Evolutionary conservation across 139 green algal genomes (phyloP), one percentile per base, ranked within the genome.

Genomic region (Closterium sp.): DNA sequence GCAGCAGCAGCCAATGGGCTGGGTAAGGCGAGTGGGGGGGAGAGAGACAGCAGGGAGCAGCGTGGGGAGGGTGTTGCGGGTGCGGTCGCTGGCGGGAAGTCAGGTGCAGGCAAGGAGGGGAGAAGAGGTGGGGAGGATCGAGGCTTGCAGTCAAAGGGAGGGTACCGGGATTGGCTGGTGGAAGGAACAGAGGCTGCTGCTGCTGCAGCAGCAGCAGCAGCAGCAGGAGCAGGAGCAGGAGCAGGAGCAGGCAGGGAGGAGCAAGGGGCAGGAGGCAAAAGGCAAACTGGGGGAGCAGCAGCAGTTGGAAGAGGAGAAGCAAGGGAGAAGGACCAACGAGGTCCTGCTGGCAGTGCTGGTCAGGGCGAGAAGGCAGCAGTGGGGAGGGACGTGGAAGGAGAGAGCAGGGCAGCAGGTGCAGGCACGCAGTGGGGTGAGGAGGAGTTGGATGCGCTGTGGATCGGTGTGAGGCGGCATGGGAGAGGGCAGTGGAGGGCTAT

Each of bases 401-500:
- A 9, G 30, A 86, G n/a, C 83, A 86, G 83, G 83, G 83, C 83
- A 34, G 30, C n/a, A 33, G 83, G 30, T 34, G 83, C n/a, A 32
- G 83, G 30, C 12, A 4, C 7, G 30, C 36, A 21, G 76, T 92
- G 89, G 89, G 30, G 89, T 4, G 90, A 93, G 87, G 87, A 93
- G n/a, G 90, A 93, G 90, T 43, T 92, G 34, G 83, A 93, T 25
- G 33, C 55, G 66, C n/a, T 93, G n/a, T 93, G 90, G 90, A 89
- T 85, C 4, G 90, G 31, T 36, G 88, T 93, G 66, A 76, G 90
- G 87, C 9, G 86, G 31, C 38, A 93, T 43, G 90, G 90, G 32
- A 90, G 91, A 31, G 90, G 90, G 32, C 85, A 91, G n/a, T 93
- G 90, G 90, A 28, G 10, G 21, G 34, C 33, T 31, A 93, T 93